Evolutionary conservation across 2,329 filamentous ascomycete genomes (phyloP), one percentile per base, ranked within the genome.

Genomic region (Thelonectria blattea): DNA sequence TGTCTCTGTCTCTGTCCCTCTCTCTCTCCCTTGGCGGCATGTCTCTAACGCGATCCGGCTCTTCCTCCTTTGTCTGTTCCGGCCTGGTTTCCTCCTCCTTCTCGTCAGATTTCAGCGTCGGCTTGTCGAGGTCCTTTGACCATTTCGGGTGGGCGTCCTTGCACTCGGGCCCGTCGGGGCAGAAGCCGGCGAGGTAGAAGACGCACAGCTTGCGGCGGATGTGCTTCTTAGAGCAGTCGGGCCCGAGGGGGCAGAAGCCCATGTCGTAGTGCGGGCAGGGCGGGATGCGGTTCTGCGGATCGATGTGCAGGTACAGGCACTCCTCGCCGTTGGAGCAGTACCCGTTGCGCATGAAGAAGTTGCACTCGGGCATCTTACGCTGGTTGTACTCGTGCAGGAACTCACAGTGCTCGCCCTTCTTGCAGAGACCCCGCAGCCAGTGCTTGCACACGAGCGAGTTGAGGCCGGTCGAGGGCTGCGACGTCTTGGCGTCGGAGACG

Each of bases 351-450:
- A 93, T 89, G 79, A 94, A 98, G 78, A 97, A 96, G 73, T 96
- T 96, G 80, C 95, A 99, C 80, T 98, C 95, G 64, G 95, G 93
- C 92, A 98, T 98, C 77, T 95, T 93, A 65, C 95, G 89, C 68
- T 99, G 85, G 79, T 99, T 98, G 82, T 97, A 99, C 79, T 98
- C 95, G 83, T 99, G 95, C 50, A 98, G 83, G 72, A 98, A 99
- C 81, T 99, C 95, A 87, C 95, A 99, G 68, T 88, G 87, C 73
- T 97, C 90, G 71, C 94, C 95, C 79, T 98, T 98, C 75, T 99
- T 99, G 83, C 95, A 99, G 18, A 99, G 87, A 0, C 93, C 94
- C 66, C 96, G 91, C 72, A 98, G 88, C 89, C 95, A 98, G 83
- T 98, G 95, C 81, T 99, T 99, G 87, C 95, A 99, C 62, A 99